Evolutionary conservation across 768 basidiomycete species (phyloP).

Genomic region (Russula sp.): DNA sequence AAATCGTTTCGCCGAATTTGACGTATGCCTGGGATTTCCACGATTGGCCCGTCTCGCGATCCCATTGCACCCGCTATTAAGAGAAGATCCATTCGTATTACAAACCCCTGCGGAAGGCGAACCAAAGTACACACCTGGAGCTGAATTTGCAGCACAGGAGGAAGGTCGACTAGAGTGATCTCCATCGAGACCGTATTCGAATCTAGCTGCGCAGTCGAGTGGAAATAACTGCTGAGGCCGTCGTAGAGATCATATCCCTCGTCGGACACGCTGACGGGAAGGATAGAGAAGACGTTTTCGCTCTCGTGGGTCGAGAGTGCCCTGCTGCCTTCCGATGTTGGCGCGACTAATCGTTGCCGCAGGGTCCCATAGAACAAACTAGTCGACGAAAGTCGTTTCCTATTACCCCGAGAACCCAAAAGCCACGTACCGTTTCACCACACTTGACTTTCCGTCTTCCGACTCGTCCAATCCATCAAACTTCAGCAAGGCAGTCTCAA

Average conservation of each 20-base stretch:
- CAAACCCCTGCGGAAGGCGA: not conserved
- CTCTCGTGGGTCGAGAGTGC: conserved; percentile 68
- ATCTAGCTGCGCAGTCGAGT: conserved; percentile 82
- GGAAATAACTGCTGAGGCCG: conserved; percentile 86
- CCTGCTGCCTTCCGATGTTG: conserved; percentile 37
- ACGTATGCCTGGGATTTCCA: conserved; percentile 97
- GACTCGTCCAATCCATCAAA: conserved; percentile 48
- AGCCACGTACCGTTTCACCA: conserved; percentile 73
- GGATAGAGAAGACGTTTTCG: conserved; percentile 88
- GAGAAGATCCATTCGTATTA: conserved; percentile 16
- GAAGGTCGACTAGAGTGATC: conserved; percentile 76
- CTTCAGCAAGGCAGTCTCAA: conserved; percentile 84
- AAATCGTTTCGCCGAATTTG: conserved; percentile 79
- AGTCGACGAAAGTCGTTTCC: not conserved
- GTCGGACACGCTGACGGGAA: conserved; percentile 89
- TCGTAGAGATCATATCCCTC: conserved; percentile 92
- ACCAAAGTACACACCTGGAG: conserved; percentile 59
- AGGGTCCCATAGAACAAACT: conserved; percentile 89
- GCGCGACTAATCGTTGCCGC: conserved; percentile 47
- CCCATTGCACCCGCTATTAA: conserved; percentile 83
- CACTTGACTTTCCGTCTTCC: conserved; percentile 57
- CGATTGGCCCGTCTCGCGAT: conserved; percentile 82
- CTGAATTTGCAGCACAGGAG: conserved; percentile 90
- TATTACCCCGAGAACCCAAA: not conserved
- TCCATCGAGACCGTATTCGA: conserved; percentile 86